A percentile compares a stretch with the other conserved stretches of the same genome.
Evolutionary conservation across 805 yeast species (phyloP).

Genomic region (Cyberlindnera galapagoensis): DNA sequence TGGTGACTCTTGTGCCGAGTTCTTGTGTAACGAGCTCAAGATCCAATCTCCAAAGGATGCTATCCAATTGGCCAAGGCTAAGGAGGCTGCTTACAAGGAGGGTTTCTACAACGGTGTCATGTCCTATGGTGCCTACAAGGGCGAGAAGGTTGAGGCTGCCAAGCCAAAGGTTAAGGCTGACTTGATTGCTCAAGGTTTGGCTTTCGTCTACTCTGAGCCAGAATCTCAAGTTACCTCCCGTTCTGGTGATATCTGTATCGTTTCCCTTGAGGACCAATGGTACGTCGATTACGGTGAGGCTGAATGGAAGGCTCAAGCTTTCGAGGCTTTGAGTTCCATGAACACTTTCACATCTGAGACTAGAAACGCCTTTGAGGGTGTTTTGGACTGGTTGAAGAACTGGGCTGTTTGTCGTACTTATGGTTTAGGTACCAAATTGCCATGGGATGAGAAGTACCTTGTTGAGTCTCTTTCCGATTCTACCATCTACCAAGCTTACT

Average conservation of each 20-base stretch:
- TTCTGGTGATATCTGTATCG: constrained; percentile 95
- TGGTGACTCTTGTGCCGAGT: constrained; percentile 85
- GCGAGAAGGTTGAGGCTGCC: constrained; percentile 86
- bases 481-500: constrained; percentile 90
- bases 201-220: constrained; percentile 91
- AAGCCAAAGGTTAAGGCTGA: constrained; percentile 83
- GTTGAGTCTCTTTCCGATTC: constrained; percentile 95
- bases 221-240: constrained; percentile 86
- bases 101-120: constrained; percentile 89
- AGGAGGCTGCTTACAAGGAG: constrained; percentile 93
- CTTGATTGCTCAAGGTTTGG: constrained; percentile 67
- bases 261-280: constrained; percentile 98
- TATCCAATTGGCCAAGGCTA: constrained; percentile 81
- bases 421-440: constrained; percentile 90
- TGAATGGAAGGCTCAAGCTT: constrained; percentile 74
- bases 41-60: constrained; percentile 93
- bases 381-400: constrained; percentile 90
- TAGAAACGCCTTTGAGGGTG: constrained; percentile 86
- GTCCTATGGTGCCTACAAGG: constrained; percentile 75
- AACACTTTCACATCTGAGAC: constrained; percentile 78
- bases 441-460: constrained; percentile 93
- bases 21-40: constrained; percentile 76
- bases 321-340: constrained; percentile 70
- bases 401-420: constrained; percentile 98
- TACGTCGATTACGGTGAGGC: constrained; percentile 95